Conservation (phyloP, 805 yeast species). For the Kuraishia molischiana region DNA sequence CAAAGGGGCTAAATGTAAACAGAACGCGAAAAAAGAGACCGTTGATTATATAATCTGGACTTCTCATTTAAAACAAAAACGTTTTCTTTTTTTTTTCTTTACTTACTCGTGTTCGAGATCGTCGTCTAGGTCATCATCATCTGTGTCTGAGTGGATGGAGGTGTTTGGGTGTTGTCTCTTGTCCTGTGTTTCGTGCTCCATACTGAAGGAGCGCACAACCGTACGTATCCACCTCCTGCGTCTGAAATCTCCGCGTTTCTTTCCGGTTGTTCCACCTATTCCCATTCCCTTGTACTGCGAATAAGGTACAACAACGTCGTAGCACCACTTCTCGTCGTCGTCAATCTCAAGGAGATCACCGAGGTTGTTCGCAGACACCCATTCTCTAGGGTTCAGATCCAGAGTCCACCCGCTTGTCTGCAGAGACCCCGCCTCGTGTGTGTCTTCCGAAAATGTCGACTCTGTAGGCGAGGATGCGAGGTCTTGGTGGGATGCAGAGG, state of each 20-base stretch:
- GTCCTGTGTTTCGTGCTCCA: slow-evolving; percentile 1
- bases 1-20: too few relatives aligned
- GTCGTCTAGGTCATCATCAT: not conserved
- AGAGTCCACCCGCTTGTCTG: slow-evolving; percentile 46
- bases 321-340: slow-evolving; percentile 78
- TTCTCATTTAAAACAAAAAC: too few relatives aligned
- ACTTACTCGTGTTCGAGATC: not conserved
- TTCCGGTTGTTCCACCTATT: too few relatives aligned
- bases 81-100: too few relatives aligned
- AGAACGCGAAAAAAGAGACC: too few relatives aligned
- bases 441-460: not conserved
- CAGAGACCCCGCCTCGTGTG: slow-evolving; percentile 7
- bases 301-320: slow-evolving; percentile 34
- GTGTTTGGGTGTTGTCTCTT: not conserved
- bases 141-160: not conserved
- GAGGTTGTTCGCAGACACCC: slow-evolving; percentile 50
- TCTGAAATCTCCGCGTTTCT: slow-evolving; percentile 34
- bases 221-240: slow-evolving; percentile 61
- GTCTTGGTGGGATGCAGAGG: not conserved
- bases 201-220: slow-evolving; percentile 18
- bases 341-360: slow-evolving; percentile 50
- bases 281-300: slow-evolving; percentile 7
- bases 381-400: slow-evolving; percentile 51
- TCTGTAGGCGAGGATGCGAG: not conserved
- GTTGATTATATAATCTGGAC: too few relatives aligned